phyloP scores from a whole-genome alignment of 345 rosid species.

The Gossypium bickii region DNA sequence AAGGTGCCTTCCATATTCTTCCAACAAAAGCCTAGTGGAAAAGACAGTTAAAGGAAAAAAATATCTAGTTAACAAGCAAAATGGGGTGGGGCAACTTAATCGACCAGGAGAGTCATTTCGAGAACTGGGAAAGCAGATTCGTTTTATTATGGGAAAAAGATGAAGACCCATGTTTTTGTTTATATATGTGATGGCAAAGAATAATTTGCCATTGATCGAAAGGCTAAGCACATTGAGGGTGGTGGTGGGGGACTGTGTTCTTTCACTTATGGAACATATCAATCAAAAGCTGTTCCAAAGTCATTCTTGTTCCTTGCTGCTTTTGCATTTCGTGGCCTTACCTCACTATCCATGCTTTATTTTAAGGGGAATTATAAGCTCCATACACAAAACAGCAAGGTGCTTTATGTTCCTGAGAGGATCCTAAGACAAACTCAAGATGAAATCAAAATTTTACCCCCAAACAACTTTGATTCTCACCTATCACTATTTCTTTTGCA shows the following conservation, averaged over 20 bases:
- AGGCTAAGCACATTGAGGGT: not conserved
- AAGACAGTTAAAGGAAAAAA: not conserved
- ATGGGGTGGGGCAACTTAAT: not conserved
- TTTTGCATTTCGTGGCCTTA: not conserved
- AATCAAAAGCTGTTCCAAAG: conserved; percentile 4
- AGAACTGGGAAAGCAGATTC: conserved; percentile 2
- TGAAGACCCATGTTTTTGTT: not conserved
- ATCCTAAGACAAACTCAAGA: no score
- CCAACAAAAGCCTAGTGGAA: conserved; percentile 37
- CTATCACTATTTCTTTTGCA: no score
- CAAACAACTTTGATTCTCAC: no score
- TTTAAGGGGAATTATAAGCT: no score
- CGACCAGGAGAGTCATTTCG: conserved; percentile 1
- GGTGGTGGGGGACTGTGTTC: not conserved
- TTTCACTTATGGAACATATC: not conserved
- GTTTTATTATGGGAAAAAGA: not conserved
- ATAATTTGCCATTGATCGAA: not conserved
- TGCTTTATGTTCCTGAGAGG: no score
- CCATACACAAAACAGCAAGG: no score
- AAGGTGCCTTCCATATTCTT: conserved; percentile 68
- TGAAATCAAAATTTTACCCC: no score
- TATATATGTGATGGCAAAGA: conserved; percentile 10
- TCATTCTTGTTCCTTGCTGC: conserved; percentile 6
- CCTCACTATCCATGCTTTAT: no score
- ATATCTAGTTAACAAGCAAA: not conserved